Evolutionary conservation across 495 filamentous ascomycete species (phyloP), one percentile per base, ranked within the genome.

Genomic region (Penicillium lividum): DNA sequence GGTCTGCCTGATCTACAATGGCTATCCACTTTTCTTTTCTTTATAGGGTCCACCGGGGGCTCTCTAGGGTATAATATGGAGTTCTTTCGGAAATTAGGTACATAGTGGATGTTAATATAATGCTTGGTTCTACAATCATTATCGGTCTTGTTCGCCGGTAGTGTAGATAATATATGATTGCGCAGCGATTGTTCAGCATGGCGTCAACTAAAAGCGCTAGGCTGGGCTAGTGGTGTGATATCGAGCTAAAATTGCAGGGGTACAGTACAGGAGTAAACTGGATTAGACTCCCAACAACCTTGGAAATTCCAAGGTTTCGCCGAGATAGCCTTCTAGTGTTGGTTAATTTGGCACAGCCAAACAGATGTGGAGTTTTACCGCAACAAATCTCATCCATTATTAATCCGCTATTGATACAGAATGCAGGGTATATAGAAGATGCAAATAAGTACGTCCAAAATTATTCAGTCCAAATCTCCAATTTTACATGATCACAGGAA

Each of bases 401-500:
- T 52, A 13, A n/a, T 6, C 15, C 15, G 42, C 36, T 43, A 44
- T 38, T 54, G 16, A 44, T 47, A 46, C 48, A 34, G 46, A 15
- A 54, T 44, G 28, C 25, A 33, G 7, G 7, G 33, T 46, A n/a
- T 30, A 22, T 13, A 54, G 4, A 29, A 18, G 18, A 44, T 45
- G 28, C 25, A 34, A 40, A 34, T 43, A 10, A 16, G 7, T n/a
- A 40, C 22, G 16, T 42, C 51, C 29, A 3, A 27, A 28, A 28
- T 47, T 47, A 47, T 28, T n/a, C n/a, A 11, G 13, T 31, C 29
- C 28, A 31, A 18, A 47, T 27, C 9, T 34, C 11, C 44, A 46
- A 22, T 28, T 27, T 57, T 69, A 69, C 33, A 69, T 71, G 47
- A 69, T 64, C 7, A 83, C 76, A 5, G 82, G 82, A 42, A 86